Base-by-base conservation (phyloP, 2,329 filamentous ascomycete species). In the Fusarium decemcellulare region DNA sequence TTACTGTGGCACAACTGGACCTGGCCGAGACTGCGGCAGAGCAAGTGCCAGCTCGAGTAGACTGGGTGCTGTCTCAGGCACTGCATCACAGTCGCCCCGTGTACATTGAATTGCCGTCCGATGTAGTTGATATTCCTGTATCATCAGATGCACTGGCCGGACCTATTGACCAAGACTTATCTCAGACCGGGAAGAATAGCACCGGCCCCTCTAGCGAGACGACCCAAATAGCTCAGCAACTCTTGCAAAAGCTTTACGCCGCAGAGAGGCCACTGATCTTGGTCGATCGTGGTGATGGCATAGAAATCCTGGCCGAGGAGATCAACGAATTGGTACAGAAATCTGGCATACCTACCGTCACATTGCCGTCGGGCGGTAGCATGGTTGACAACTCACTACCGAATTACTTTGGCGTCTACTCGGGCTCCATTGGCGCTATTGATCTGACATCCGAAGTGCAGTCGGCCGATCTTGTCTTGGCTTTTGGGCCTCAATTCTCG, bases 351-450 rank as follows among this genome's bases (percentile, higher is more conserved):
- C 63, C 62, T 12, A 48, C 56, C 2, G 6, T 56, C 0, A 16
- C 63, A 8, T n/a, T 61, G 0, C 61, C 63, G 0, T 65, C 56
- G 0, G 63, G 63, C 0, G 40, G 44, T 0, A 66, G 62, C 8
- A 61, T 66, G 46, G 11, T 66, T 4, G 42, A 61, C 2, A 56
- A 53, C 2, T 44, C 51, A 2, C 5, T 65, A 1, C 23, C 63
- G 3, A 65, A 44, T 36, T 66, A 65, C 11, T 57, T 56, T 0
- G 63, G 63, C 1, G 62, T 66, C 12, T 48, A 66, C 11, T 61
- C 62, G 1, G 63, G 63, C 0, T 15, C 56, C 1, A 52, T 59
- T 1, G 62, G 62, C 0, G 4, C 14, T 8, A 23, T 52, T 2
- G 51, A 56, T 2, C 5, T 61, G 16, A 59, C 50, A 2, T 7